phyloP scores from a whole-genome alignment of 2,329 filamentous ascomycete genomes.

The Ascochyta koolunga region DNA sequence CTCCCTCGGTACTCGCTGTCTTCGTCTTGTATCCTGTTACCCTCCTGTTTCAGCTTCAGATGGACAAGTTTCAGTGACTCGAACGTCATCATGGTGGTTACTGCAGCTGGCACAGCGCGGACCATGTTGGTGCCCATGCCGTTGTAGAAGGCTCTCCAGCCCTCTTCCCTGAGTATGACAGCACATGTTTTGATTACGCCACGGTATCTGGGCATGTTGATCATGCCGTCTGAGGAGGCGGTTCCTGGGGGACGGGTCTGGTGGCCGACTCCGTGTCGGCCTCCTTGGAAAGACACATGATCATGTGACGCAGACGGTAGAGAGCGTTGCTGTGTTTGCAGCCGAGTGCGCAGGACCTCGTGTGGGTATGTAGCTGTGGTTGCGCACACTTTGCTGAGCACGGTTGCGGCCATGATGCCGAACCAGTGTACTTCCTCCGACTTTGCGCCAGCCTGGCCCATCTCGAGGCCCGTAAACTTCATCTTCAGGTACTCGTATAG shows the following conservation, averaged over 20 bases:
- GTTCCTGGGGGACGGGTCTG: constrained; percentile 52
- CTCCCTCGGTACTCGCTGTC: constrained; percentile 6
- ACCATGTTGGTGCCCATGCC: constrained; percentile 98
- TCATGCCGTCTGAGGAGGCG: constrained; percentile 63
- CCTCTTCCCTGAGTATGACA: constrained; percentile 87
- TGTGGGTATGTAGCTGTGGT: constrained; percentile 97
- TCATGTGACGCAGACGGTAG: constrained; percentile 55
- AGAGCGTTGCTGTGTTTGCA: constrained; percentile 90
- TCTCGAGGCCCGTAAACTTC: constrained; percentile 85
- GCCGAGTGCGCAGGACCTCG: constrained; percentile 88
- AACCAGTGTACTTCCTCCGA: constrained; percentile 73
- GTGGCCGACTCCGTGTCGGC: constrained; percentile 44
- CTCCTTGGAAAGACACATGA: constrained; percentile 56
- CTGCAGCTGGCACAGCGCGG: constrained; percentile 90
- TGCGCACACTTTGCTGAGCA: constrained; percentile 91
- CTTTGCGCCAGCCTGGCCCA: constrained; percentile 70
- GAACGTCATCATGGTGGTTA: constrained; percentile 97
- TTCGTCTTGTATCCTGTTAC: constrained; percentile 38
- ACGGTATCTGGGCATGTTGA: constrained; percentile 65
- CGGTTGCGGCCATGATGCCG: constrained; percentile 85
- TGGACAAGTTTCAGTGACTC: constrained; percentile 71
- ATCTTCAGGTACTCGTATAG: constrained; percentile 93
- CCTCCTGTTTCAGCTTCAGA: constrained; percentile 60
- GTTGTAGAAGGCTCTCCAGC: constrained; percentile 95
- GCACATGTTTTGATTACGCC: constrained; percentile 82